Percentiles rank a stretch among this genome's conserved stretches.
Evolutionary conservation across 164 flowering plant species (phyloP).

Genomic region (Vitis vinifera): ASM3070453v1 NC_081821.1:12107501-12108000

Average conservation of each 20-base stretch:
- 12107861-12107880: background rate
- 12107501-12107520: slow-evolving; percentile 15
- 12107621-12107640: slow-evolving; percentile 27
- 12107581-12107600: slow-evolving; percentile 33
- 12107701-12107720: slow-evolving; percentile 34
- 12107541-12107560: slow-evolving; percentile 26
- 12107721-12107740: slow-evolving; percentile 30
- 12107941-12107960: no score
- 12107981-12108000: no score
- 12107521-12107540: slow-evolving; percentile 14
- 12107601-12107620: slow-evolving; percentile 28
- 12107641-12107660: slow-evolving; percentile 28
- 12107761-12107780: slow-evolving; percentile 27
- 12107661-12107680: slow-evolving; percentile 34
- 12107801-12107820: background rate
- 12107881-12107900: background rate
- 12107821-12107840: background rate
- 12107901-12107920: background rate
- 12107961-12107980: no score
- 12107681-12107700: slow-evolving; percentile 31
- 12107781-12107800: slow-evolving; percentile 26
- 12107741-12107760: slow-evolving; percentile 28
- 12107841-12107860: background rate
- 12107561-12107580: slow-evolving; percentile 49
- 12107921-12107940: no score